phyloP scores from a whole-genome alignment of 192 early-diverging fungal species.

The Pilaira anomala region DNA sequence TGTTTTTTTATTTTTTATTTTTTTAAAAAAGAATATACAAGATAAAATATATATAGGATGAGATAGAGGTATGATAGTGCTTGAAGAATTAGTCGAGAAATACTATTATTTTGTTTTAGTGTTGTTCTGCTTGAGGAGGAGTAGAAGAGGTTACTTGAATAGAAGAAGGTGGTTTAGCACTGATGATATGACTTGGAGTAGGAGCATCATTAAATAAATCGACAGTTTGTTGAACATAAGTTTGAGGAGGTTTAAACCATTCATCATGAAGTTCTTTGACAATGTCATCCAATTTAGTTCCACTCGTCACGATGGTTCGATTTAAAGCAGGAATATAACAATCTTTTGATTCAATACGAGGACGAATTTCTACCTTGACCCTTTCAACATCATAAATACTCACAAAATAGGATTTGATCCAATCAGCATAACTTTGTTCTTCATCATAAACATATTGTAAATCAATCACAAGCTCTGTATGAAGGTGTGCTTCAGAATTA shows the following conservation, averaged over 20 bases:
- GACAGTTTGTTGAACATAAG: conserved; percentile 39
- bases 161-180: conserved; percentile 22
- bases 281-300: conserved; percentile 41
- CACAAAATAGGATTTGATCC: conserved; percentile 39
- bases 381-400: conserved; percentile 36
- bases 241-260: conserved; percentile 39
- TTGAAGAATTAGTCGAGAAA: no score
- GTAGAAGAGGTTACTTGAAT: no score
- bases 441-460: conserved; percentile 41
- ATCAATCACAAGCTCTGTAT: conserved; percentile 47
- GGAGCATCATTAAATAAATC: conserved; percentile 29
- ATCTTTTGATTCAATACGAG: conserved; percentile 42
- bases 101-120: no score
- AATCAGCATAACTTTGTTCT: conserved; percentile 38
- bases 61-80: no score
- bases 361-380: conserved; percentile 43
- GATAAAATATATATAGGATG: no score
- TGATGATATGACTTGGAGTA: conserved; percentile 12
- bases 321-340: conserved; percentile 31
- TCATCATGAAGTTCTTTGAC: conserved; percentile 39
- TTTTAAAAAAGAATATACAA: no score
- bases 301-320: conserved; percentile 42
- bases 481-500: conserved; percentile 12
- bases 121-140: no score
- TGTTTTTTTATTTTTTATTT: no score